Evolutionary conservation across 192 early-diverging fungal species (phyloP), one percentile per base, ranked within the genome.

Genomic region (Coemansia javaensis): DNA sequence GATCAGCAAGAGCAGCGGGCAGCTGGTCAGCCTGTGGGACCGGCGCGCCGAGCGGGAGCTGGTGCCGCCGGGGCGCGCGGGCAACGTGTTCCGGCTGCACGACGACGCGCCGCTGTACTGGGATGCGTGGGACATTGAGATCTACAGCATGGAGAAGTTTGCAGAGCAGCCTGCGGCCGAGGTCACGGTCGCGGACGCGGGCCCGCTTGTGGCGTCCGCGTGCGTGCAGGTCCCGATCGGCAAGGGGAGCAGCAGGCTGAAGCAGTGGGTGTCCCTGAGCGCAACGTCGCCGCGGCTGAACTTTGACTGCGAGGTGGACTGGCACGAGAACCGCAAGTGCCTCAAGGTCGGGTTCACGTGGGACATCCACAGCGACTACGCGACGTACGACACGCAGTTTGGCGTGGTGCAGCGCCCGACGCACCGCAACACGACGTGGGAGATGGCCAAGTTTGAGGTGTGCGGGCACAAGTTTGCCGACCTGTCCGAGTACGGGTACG

Each of bases 391-490:
- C 53, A 91, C 91, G 10, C 93, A 94, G 63, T 96, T 89, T 75
- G 95, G 95, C 8, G 84, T 81, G 15, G 70, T 97, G 12, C 89
- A 89, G 59, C 75, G 97, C 12, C 90, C 97, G 4, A 97, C 97
- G 15, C 95, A 97, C 38, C 91, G 81, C 77, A 99, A 98, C 64
- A 99, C 88, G 5, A 79, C 82, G 24, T 95, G 92, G 83, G 93
- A 91, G 34, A 75, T 78, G 78, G 81, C 70, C 22, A 86, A 88
- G 42, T 99, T 99, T 59, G 95, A 98, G 75, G 94, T 97, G 2
- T 93, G 91, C 52, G 94, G 83, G 0, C 97, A 99, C 77, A 93
- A 93, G 49, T 99, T 89, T 77, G 97, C 85, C 7, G 97, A 99
- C 42, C 74, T 92, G n/a, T 93, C 90, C 1, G 94, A 99, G 56